Evolutionary conservation across 257 asterid species (phyloP), one percentile per base, ranked within the genome.

Genomic region (Mitragyna speciosa): DNA sequence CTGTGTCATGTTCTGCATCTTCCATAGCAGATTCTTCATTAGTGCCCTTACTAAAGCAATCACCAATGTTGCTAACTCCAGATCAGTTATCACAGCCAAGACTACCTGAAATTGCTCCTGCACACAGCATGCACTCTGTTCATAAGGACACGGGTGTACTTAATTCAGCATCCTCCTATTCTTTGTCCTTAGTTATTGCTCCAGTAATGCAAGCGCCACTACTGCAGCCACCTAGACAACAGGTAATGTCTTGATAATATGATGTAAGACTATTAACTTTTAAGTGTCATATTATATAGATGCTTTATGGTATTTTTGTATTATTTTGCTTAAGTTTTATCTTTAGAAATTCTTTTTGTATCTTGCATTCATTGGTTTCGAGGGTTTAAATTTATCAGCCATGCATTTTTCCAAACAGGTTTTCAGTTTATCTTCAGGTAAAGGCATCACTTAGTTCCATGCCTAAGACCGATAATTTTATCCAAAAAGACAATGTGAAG

Each of bases 201-300:
- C 79, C 87, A 69, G 87, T 83, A 66, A 90, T 77, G 76, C 93
- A 87, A 84, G 90, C 89, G 16, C 90, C 94, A 45, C 87, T 86
- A 70, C 83, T 87, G 82, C 95, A 91, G 75, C 90, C 92, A 49
- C 83, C 89, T 83, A 79, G 87, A 5, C 88, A 87, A 73, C 87
- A 90, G 96, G 96, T 91, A 80, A 41, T 65, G 56, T 22, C 22
- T 12, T 48, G 36, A 63, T 1, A 36, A 17, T 24, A 36, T 1
- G 7, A 0, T 4, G 36, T 20, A 28, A 36, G 68, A 74, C 74
- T 70, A 76, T 77, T 76, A 73, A 20, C 65, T 74, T 74, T 20
- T 11, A 6, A 73, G 64, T 6, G 28, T 58, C 30, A 24, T 58
- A 12, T 28, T 58, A 22, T 58, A 22, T 6, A 6, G 12, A 22